phyloP scores from a whole-genome alignment of 148 eudicot species.

The Persicaria maculosa region DNA sequence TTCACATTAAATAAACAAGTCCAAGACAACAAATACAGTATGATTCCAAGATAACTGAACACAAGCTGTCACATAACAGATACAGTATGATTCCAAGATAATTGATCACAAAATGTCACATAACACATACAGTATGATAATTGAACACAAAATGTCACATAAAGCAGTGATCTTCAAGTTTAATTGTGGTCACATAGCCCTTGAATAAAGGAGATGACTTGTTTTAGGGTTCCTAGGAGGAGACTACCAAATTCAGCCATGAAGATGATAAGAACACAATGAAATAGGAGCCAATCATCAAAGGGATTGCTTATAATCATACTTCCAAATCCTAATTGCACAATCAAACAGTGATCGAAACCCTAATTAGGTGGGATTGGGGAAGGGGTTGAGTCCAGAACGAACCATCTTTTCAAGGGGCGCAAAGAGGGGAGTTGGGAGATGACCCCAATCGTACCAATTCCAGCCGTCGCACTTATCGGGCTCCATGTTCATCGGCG shows the following conservation, averaged over 20 bases:
- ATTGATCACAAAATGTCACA: too few relatives aligned
- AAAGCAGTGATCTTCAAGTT: too few relatives aligned
- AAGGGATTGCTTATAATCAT: not conserved
- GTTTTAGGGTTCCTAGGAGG: too few relatives aligned
- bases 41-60: too few relatives aligned
- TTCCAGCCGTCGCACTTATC: conserved; percentile 92
- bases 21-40: too few relatives aligned
- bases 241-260: not conserved
- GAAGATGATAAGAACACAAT: not conserved
- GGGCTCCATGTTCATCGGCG: conserved; percentile 58
- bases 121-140: too few relatives aligned
- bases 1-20: too few relatives aligned
- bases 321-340: not conserved
- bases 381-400: conserved; percentile 55
- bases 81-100: too few relatives aligned
- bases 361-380: conserved; percentile 6
- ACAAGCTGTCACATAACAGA: too few relatives aligned
- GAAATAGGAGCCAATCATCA: not conserved
- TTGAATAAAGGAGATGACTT: too few relatives aligned
- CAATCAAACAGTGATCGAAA: not conserved
- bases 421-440: conserved; percentile 64
- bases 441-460: conserved; percentile 79
- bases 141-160: not conserved
- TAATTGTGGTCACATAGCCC: too few relatives aligned
- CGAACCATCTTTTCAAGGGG: conserved; percentile 50